phyloP scores from a whole-genome alignment of 495 filamentous ascomycete species.

The Neurospora sp. region DNA sequence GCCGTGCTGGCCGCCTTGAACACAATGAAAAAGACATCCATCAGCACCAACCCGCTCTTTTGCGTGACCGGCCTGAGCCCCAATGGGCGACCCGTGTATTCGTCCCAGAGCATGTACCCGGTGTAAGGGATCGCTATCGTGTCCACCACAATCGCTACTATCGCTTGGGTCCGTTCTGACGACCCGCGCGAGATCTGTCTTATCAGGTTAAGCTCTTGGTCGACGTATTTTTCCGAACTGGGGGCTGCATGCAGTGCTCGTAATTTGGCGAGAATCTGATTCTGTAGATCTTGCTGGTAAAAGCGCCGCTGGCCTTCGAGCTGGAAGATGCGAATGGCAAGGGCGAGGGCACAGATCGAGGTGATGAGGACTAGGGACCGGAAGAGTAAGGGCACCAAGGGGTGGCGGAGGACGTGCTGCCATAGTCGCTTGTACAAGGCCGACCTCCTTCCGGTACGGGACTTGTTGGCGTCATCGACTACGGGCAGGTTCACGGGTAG shows the following conservation, averaged over 20 bases:
- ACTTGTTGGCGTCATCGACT: conserved; percentile 6
- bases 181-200: conserved; percentile 9
- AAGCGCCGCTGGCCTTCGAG: conserved; percentile 25
- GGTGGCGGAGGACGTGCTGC: conserved; percentile 56
- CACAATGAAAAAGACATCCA: conserved; percentile 92
- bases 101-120: conserved; percentile 89
- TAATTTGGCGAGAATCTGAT: neutral
- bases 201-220: neutral
- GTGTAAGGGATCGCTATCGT: conserved; percentile 81
- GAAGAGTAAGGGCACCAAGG: conserved; percentile 76
- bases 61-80: conserved; percentile 72
- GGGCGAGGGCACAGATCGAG: conserved; percentile 68
- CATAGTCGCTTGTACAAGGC: conserved; percentile 33
- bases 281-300: conserved; percentile 16
- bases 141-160: conserved; percentile 87
- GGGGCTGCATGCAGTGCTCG: neutral
- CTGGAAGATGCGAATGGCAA: conserved; percentile 66
- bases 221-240: neutral
- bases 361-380: conserved; percentile 76
- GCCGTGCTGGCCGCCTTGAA: conserved; percentile 89
- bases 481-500: conserved; percentile 17
- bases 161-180: conserved; percentile 59
- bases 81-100: conserved; percentile 88
- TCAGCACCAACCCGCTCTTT: conserved; percentile 77
- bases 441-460: conserved; percentile 10